Conservation (phyloP, 768 basidiomycete species). For the Tulasnella sp. region DNA sequence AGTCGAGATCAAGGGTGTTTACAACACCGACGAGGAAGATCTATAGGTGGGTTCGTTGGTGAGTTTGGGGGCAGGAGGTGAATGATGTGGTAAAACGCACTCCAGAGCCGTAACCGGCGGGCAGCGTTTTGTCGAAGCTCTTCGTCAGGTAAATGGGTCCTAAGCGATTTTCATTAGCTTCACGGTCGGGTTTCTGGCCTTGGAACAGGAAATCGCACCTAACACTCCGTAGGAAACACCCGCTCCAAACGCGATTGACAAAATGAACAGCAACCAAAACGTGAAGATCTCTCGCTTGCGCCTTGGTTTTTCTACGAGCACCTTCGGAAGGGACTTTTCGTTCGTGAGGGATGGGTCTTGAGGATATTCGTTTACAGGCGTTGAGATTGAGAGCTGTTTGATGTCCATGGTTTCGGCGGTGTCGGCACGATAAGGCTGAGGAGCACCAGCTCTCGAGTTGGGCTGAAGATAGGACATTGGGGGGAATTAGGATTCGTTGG, state of each 20-base stretch:
- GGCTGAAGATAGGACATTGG: neutral
- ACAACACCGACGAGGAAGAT: slow-evolving; percentile 24
- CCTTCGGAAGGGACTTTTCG: neutral
- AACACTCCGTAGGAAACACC: slow-evolving; percentile 18
- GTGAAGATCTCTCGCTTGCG: slow-evolving; percentile 24
- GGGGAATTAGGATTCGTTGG: neutral
- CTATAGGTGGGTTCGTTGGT: neutral
- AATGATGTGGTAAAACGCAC: neutral
- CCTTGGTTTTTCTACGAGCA: neutral
- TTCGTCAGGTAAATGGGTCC: slow-evolving; percentile 12
- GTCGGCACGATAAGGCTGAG: neutral
- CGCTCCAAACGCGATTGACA: slow-evolving; percentile 15
- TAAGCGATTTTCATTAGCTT: neutral
- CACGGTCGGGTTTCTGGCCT: neutral
- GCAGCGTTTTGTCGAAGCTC: slow-evolving; percentile 20
- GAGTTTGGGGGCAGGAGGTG: neutral
- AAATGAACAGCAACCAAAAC: slow-evolving; percentile 26
- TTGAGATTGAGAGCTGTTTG: neutral
- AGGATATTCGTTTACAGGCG: neutral
- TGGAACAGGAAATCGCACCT: neutral
- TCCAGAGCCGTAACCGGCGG: slow-evolving; percentile 25
- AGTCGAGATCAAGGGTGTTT: slow-evolving; percentile 13
- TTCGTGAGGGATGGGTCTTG: neutral
- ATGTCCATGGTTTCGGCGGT: slow-evolving; percentile 1
- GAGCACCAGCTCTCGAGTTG: neutral